Evolutionary conservation across 2,329 filamentous ascomycete genomes (phyloP), one percentile per base, ranked within the genome.

Genomic region (Sporothrix curviconia): DNA sequence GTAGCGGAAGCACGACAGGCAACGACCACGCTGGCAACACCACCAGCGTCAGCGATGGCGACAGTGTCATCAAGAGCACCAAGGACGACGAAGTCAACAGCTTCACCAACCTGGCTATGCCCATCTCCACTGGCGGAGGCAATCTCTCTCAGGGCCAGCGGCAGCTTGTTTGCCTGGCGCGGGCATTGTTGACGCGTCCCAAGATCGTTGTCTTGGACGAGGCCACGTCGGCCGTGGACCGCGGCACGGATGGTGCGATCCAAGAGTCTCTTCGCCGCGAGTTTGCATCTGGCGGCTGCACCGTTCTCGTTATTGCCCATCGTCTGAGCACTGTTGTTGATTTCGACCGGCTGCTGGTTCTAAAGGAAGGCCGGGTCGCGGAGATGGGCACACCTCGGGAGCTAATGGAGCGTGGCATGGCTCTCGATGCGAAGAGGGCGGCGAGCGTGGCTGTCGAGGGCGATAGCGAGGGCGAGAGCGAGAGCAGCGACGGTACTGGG

Each of bases 201-300:
- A 72, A 73, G 62, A 68, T 78, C 17, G 65, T 77, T 0, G 67
- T 77, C 12, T 64, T 75, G 36, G 73, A 75, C 58, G 73, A 75
- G 60, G 72, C 72, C 6, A 75, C 72, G 7, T 71, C 74, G 9
- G 78, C 80, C 0, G 78, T 83, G 3, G 83, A 86, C 64, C 70
- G 72, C 12, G 75, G 75, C 53, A 84, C 82, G 2, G 83, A 85
- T 62, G 71, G 75, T 36, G 71, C 75, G 25, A 81, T 85, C 69
- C 81, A 85, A 64, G 72, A 72, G 32, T 72, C 83, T 30, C 75
- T 85, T 55, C 74, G 80, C 3, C 70, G 76, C 47, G 68, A 67
- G 51, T 70, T 72, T 49, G 76, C 76, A 28, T 76, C 78, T 39
- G 71, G 71, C 24, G 76, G 76, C 7, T 80, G 80, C 62, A 86